Base-by-base conservation (phyloP, 2,329 filamentous ascomycete species). In the Aspergillus alliaceus region DNA sequence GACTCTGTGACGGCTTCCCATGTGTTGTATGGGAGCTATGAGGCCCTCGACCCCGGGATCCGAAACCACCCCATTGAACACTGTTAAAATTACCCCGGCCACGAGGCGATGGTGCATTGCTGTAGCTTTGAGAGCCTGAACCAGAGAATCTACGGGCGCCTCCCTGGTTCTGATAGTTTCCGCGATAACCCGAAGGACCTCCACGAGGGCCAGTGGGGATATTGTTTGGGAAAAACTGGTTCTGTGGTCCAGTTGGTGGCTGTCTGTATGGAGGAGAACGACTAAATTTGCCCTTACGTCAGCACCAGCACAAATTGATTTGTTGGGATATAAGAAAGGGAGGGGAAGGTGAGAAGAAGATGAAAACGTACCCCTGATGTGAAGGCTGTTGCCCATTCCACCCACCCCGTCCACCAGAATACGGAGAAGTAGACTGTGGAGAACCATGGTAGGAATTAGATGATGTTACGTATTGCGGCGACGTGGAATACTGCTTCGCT, bases 51-150 rank as follows among this genome's bases (percentile, higher is more conserved):
- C 81, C 79, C 54, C 80, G 79, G 18, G 82, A 79, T 49, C 80
- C 79, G 32, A 79, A 80, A 42, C 86, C 82, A 54, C 84, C 89
- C 89, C 90, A 93, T 46, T 91, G 90, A 2, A 86, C 72, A 74
- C 90, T 85, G 74, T 87, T 81, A 79, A 88, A 84, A 75, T 87
- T 78, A 32, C 78, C 80, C 62, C 83, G 78, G 34, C 86, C 86
- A 51, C 88, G 82, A 31, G 77, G 75, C 20, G 74, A 65, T 31
- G 73, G 69, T 1, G 72, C 65, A 49, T 70, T 71, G 31, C 65
- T 62, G 57, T 82, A 79, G 25, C 77, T 76, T 39, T 81, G 80
- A 32, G 49, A 84, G 79, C 29, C 76, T 77, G 47, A 78, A 65
- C 66, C 69, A 40, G 77, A 76, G 51, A 71, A 77, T 39, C 80